A percentile compares a stretch with the other conserved stretches of the same genome.
These are phyloP conservation scores for Fusarium sp. DNA, from an alignment of 2,329 filamentous ascomycete genomes.

Conservation along the genomic window DNA sequence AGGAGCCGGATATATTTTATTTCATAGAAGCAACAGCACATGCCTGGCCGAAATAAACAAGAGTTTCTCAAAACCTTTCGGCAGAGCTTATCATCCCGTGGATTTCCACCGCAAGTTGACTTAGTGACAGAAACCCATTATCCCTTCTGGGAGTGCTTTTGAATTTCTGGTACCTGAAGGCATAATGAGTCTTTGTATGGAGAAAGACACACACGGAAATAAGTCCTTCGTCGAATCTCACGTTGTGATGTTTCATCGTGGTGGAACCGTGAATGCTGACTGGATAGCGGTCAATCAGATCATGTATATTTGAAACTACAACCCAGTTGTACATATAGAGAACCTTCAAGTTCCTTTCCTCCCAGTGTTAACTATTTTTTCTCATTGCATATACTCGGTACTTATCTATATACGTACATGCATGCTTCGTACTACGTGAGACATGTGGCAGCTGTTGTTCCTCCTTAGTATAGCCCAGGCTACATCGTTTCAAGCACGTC, in stretches of 20 bases:
- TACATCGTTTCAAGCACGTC: background rate
- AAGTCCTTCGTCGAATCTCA: background rate
- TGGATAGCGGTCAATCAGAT: background rate
- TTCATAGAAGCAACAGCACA: background rate
- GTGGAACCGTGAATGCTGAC: conserved; percentile 24
- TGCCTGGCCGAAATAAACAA: conserved; percentile 2
- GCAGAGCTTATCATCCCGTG: background rate
- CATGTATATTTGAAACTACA: too few relatives aligned
- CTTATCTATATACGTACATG: too few relatives aligned
- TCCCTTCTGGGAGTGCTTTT: too few relatives aligned
- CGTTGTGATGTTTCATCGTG: conserved; percentile 11
- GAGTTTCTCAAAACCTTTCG: background rate
- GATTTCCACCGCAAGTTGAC: background rate
- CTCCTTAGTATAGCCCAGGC: background rate
- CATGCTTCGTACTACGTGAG: background rate
- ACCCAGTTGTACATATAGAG: too few relatives aligned
- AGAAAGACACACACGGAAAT: too few relatives aligned
- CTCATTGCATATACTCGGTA: too few relatives aligned
- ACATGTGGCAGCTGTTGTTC: conserved; percentile 23
- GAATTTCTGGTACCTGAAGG: too few relatives aligned
- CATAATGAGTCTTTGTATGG: too few relatives aligned
- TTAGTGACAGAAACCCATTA: background rate
- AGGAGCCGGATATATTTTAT: background rate
- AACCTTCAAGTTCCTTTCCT: too few relatives aligned
- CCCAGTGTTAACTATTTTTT: too few relatives aligned